Evolutionary conservation across 257 asterid species (phyloP).

Genomic region (Ocimum tenuiflorum): DNA sequence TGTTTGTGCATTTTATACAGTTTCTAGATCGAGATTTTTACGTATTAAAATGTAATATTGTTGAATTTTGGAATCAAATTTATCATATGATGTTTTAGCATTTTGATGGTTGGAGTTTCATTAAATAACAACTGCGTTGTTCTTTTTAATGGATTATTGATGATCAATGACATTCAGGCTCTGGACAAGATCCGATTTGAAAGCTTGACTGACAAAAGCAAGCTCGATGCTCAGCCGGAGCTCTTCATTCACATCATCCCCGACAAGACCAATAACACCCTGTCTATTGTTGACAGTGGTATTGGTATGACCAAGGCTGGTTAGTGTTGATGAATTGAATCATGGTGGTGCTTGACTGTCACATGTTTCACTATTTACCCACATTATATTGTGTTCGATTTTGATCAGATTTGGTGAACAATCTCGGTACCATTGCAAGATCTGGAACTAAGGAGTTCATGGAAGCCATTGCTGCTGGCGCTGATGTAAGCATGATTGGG

Average conservation of each 20-base stretch:
- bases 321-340: conserved; percentile 7
- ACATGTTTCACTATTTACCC: too few species aligned
- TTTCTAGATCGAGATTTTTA: neutral
- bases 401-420: conserved; percentile 56
- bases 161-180: conserved; percentile 26
- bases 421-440: conserved; percentile 56
- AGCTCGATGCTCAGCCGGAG: conserved; percentile 53
- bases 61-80: too few species aligned
- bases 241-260: conserved; percentile 50
- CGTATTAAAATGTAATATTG: too few species aligned
- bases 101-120: too few species aligned
- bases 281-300: conserved; percentile 53
- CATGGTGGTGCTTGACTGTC: neutral
- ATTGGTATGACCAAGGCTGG: conserved; percentile 69
- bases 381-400: neutral
- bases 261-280: conserved; percentile 47
- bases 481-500: conserved; percentile 66
- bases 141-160: neutral
- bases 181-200: conserved; percentile 52
- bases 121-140: neutral
- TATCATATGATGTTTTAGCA: too few species aligned
- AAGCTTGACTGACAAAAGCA: conserved; percentile 60
- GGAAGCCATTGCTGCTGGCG: conserved; percentile 65
- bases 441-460: conserved; percentile 59
- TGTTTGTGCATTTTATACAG: neutral